Conservation (phyloP, 1,139 yeast genomes). For the Protomyces macrosporus region DNA sequence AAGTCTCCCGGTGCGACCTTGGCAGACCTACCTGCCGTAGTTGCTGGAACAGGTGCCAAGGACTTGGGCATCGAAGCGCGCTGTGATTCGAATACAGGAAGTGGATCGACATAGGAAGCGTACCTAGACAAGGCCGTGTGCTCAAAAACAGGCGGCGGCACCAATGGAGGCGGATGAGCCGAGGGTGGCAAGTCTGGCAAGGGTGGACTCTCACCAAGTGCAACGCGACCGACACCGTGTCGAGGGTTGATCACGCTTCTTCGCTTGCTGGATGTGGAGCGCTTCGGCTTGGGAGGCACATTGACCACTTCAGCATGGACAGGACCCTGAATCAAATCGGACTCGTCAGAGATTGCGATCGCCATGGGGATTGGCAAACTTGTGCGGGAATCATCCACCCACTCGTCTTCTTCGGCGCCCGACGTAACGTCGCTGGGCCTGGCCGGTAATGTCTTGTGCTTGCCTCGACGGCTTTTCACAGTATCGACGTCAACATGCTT, state of each 20-base stretch:
- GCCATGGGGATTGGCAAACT: not conserved
- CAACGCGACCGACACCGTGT: not conserved
- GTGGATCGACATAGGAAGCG: too few species aligned
- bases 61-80: not conserved
- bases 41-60: not conserved
- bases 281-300: not conserved
- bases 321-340: not conserved
- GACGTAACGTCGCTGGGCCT: not conserved
- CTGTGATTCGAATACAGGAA: not conserved
- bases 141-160: not conserved
- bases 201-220: not conserved
- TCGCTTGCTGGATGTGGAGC: not conserved
- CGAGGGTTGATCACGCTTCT: too few species aligned
- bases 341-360: not conserved
- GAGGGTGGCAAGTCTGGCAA: not conserved
- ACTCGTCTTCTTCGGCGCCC: not conserved
- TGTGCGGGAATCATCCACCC: not conserved
- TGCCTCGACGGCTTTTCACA: not conserved
- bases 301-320: not conserved
- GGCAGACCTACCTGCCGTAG: not conserved
- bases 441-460: not conserved
- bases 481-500: not conserved
- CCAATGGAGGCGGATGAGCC: not conserved
- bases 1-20: not conserved
- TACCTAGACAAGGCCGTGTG: not conserved